Evolutionary conservation across 176 grass and related monocot species (phyloP), one percentile per base, ranked within the genome.

Genomic region (Microstegium vimineum): DNA sequence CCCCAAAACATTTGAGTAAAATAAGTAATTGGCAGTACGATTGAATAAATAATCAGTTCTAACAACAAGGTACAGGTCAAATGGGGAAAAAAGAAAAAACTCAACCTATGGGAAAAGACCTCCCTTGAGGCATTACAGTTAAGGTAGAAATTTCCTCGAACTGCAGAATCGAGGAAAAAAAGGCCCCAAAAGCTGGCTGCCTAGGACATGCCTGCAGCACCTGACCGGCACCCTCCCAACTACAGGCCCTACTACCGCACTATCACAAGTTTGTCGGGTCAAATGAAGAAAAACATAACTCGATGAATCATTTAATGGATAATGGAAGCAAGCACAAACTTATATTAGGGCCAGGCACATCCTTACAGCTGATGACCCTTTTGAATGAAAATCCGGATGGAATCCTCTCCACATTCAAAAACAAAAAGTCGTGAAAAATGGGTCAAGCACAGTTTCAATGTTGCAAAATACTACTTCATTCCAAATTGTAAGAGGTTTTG

Each of bases 41-140:
- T 20, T 82, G 72, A n/a, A n/a, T n/a, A n/a, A 72, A 71, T 79
- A 86, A 37, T 40, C 71, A 56, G 1, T 75, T 72, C 15, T 82
- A 52, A n/a, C n/a, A n/a, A 60, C 22, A 52, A 42, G 12, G 35
- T 75, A 71, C 14, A 40, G 49, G 73, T 78, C 28, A 79, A 63
- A 75, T 40, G 37, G 13, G 49, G 26, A 76, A 41, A 11, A 8
- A 59, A 25, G 0, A 9, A 12, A 60, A 60, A 60, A 60, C 10
- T 60, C 4, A 0, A 10, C 8, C n/a, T 57, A 3, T 22, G 8
- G 54, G 9, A 3, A 18, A 57, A 57, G 6, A 57, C 54, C 9
- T 25, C 2, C 8, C 9, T n/a, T n/a, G 8, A 57, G 22, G 1
- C 22, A 57, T 25, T 56, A 54, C 51, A 54, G 51, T 54, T 54